phyloP scores from a whole-genome alignment of 192 early-diverging fungal species.

The Lunasporangiospora selenospora region DNA sequence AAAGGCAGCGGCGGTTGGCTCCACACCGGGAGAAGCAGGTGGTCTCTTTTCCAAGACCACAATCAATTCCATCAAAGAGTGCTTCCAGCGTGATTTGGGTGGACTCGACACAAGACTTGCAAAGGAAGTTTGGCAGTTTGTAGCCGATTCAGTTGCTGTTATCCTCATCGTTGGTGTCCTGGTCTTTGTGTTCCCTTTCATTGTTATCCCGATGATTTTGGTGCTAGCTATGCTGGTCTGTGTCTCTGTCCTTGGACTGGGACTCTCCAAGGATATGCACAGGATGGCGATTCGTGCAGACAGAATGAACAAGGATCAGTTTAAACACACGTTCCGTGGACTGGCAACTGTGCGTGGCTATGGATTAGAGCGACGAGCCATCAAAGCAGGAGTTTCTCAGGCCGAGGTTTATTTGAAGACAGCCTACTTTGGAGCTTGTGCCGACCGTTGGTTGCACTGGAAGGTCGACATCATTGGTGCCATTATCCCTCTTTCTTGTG shows the following conservation, averaged over 20 bases:
- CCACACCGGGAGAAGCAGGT: conserved; percentile 16
- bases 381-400: conserved; percentile 38
- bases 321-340: conserved; percentile 44
- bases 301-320: conserved; percentile 47
- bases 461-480: conserved; percentile 37
- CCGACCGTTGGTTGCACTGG: conserved; percentile 47
- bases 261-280: conserved; percentile 48
- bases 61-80: conserved; percentile 28
- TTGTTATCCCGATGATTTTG: conserved; percentile 12
- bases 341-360: conserved; percentile 40
- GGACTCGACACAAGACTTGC: conserved; percentile 43
- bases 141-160: conserved; percentile 21
- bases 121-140: conserved; percentile 47
- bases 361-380: conserved; percentile 39
- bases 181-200: conserved; percentile 11
- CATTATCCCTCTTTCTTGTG: conserved; percentile 31
- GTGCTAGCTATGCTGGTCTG: conserved; percentile 30
- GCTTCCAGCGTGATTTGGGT: conserved; percentile 36
- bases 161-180: conserved; percentile 18
- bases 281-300: conserved; percentile 43
- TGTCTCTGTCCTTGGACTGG: conserved; percentile 24
- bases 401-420: conserved; percentile 41
- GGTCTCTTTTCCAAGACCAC: conserved; percentile 38
- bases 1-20: conserved; percentile 11
- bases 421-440: conserved; percentile 33